These are phyloP conservation scores for Candida golubevii DNA, from an alignment of 805 yeast genomes.

Conservation along the genomic window DNA sequence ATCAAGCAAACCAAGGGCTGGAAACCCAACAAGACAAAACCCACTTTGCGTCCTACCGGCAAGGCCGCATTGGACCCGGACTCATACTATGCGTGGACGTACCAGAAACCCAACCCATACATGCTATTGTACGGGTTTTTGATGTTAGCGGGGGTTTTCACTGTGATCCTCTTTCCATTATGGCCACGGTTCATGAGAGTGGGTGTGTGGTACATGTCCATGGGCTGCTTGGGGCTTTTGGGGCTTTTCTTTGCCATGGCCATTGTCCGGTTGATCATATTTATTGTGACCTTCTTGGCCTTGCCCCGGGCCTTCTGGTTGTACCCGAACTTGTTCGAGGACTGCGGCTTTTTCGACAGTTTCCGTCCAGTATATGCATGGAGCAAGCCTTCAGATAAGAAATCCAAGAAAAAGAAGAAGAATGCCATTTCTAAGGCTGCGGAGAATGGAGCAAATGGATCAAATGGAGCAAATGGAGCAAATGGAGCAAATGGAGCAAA, in stretches of 20 bases:
- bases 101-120: constrained; percentile 64
- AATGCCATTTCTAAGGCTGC: not conserved
- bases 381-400: constrained; percentile 46
- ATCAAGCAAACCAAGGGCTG: constrained; percentile 54
- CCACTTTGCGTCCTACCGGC: constrained; percentile 52
- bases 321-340: constrained; percentile 93
- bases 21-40: constrained; percentile 58
- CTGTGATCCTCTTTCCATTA: constrained; percentile 77
- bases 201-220: constrained; percentile 87
- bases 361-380: constrained; percentile 87
- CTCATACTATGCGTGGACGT: constrained; percentile 81
- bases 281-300: constrained; percentile 51
- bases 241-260: constrained; percentile 76
- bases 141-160: constrained; percentile 60
- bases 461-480: too few species aligned
- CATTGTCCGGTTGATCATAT: constrained; percentile 70
- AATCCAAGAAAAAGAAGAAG: constrained; percentile 21
- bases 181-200: constrained; percentile 91
- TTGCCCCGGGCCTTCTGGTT: constrained; percentile 84
- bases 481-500: too few species aligned
- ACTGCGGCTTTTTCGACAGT: constrained; percentile 89
- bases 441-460: constrained; percentile 1
- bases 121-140: constrained; percentile 60
- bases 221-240: constrained; percentile 68
- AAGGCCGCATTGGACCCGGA: constrained; percentile 61